A percentile compares a stretch with the other conserved stretches of the same genome.
These are phyloP conservation scores for Dioscorea dumetorum DNA, from an alignment of 106 monocot species.

Conservation along the genomic window DNA sequence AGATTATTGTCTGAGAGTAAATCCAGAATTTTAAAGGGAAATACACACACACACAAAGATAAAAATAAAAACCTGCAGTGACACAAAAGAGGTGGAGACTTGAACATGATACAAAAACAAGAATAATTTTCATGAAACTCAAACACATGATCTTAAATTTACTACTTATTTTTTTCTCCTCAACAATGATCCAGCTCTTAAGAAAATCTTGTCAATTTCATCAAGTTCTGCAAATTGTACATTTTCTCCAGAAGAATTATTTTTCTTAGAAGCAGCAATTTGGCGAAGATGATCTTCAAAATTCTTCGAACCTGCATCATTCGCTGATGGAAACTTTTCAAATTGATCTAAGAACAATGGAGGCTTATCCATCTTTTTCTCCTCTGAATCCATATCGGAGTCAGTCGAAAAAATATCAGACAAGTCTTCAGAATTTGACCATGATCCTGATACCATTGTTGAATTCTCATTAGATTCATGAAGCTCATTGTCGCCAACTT, in stretches of 20 bases:
- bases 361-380: constrained; percentile 2
- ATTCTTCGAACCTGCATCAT: constrained; percentile 29
- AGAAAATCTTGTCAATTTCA: constrained; percentile 83
- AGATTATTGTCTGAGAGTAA: too few species aligned
- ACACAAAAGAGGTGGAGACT: too few species aligned
- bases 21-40: too few species aligned
- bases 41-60: too few species aligned
- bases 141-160: too few species aligned
- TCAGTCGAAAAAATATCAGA: constrained; percentile 94
- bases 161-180: constrained; percentile 22
- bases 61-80: too few species aligned
- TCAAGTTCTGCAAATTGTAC: constrained; percentile 49
- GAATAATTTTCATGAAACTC: too few species aligned
- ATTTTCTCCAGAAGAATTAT: constrained; percentile 28
- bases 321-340: constrained; percentile 43
- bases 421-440: constrained; percentile 75
- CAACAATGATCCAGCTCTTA: constrained; percentile 64
- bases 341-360: constrained; percentile 73
- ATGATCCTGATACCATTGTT: constrained; percentile 10
- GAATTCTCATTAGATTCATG: constrained; percentile 19
- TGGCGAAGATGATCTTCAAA: constrained; percentile 55
- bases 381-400: constrained; percentile 43
- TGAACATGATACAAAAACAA: too few species aligned
- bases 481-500: constrained; percentile 5
- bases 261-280: constrained; percentile 37